Percentiles rank a stretch among this genome's conserved stretches.
phyloP scores from a whole-genome alignment of 176 grass and related monocot species.

The Sorghum bicolor region Sorghum_bicolor_NCBIv3 NC_012873.2:59999501-60000000 shows the following conservation, averaged over 20 bases:
- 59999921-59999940: no score
- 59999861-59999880: no score
- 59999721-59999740: conserved; percentile 62
- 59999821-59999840: no score
- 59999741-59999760: conserved; percentile 99
- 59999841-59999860: no score
- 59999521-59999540: not conserved
- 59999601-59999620: conserved; percentile 29
- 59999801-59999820: conserved; percentile 78
- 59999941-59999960: no score
- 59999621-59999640: not conserved
- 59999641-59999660: not conserved
- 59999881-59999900: no score
- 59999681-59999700: not conserved
- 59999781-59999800: conserved; percentile 61
- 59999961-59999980: no score
- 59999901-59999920: no score
- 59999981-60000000: no score
- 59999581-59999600: no score
- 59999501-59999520: not conserved
- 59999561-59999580: not conserved
- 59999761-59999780: conserved; percentile 99
- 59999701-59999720: conserved; percentile 88
- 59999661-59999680: not conserved
- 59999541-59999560: not conserved